A percentile compares a stretch with the other conserved stretches of the same genome.
phyloP scores from a whole-genome alignment of 495 filamentous ascomycete genomes.

The Penicillium maclennaniae region DNA sequence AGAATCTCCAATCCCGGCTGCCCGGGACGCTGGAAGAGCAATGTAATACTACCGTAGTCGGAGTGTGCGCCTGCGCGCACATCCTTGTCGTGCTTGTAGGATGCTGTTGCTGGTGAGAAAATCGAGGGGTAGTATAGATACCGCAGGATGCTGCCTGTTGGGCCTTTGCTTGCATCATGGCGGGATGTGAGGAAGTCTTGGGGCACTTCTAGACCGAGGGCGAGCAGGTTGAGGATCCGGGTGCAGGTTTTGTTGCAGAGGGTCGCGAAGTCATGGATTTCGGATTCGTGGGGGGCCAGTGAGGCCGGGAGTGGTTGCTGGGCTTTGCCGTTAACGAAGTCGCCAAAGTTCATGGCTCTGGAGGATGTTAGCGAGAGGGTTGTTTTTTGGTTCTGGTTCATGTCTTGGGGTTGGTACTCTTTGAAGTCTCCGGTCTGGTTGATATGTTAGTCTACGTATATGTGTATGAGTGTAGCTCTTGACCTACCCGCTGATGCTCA shows the following conservation, averaged over 20 bases:
- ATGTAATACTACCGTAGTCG: slow-evolving; percentile 63
- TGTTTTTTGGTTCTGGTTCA: background rate
- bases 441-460: slow-evolving; percentile 11
- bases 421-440: slow-evolving; percentile 82
- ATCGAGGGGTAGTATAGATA: slow-evolving; percentile 74
- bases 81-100: slow-evolving; percentile 49
- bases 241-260: slow-evolving; percentile 71
- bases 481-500: slow-evolving; percentile 67
- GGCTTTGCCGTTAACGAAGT: slow-evolving; percentile 66
- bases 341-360: slow-evolving; percentile 90
- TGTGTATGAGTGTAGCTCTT: background rate
- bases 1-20: slow-evolving; percentile 87
- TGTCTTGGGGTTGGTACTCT: slow-evolving; percentile 53
- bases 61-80: slow-evolving; percentile 66
- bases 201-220: slow-evolving; percentile 62
- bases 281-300: slow-evolving; percentile 55
- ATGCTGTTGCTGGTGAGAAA: slow-evolving; percentile 30
- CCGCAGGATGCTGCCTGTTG: slow-evolving; percentile 74
- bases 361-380: slow-evolving; percentile 5
- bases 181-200: slow-evolving; percentile 69
- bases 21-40: slow-evolving; percentile 73
- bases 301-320: slow-evolving; percentile 73
- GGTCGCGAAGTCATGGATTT: slow-evolving; percentile 61
- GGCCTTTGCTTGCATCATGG: slow-evolving; percentile 55
- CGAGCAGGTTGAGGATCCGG: slow-evolving; percentile 69